Conservation (phyloP, 805 yeast genomes). For the Monosporozyma aerobia region DNA sequence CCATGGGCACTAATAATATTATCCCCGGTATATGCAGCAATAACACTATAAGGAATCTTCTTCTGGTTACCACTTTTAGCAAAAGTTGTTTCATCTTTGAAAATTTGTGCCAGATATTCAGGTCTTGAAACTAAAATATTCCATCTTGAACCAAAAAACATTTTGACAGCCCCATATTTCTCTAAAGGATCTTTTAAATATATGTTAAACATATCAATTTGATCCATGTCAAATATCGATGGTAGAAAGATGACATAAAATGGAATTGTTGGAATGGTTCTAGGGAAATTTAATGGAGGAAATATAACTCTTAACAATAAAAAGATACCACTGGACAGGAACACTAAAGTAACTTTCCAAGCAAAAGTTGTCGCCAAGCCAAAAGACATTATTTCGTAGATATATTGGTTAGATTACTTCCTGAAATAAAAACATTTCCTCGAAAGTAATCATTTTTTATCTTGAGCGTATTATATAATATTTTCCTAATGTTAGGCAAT, state of each 20-base stretch:
- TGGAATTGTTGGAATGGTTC: constrained; percentile 51
- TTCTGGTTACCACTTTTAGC: constrained; percentile 54
- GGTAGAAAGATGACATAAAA: constrained; percentile 48
- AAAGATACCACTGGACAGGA: not conserved
- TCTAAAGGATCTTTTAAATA: constrained; percentile 39
- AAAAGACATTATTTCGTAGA: not conserved
- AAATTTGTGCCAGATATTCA: constrained; percentile 35
- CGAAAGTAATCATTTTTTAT: not conserved
- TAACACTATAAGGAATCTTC: constrained; percentile 46
- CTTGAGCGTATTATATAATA: not conserved
- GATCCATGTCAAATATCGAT: constrained; percentile 37
- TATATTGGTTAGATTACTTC: not conserved
- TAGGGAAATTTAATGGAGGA: constrained; percentile 46
- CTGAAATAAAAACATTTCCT: not conserved
- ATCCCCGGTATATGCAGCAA: constrained; percentile 50
- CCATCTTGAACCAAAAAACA: constrained; percentile 56
- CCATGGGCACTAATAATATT: constrained; percentile 55
- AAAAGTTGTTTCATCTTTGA: constrained; percentile 41
- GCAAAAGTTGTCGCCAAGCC: not conserved
- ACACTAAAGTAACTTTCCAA: not conserved
- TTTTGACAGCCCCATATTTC: constrained; percentile 47
- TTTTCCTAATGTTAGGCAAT: not conserved
- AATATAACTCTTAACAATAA: constrained; percentile 17
- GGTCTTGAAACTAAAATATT: constrained; percentile 46
- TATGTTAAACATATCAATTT: constrained; percentile 35